Evolutionary conservation across 2,329 filamentous ascomycete species (phyloP).

Genomic region (Exophiala sp.): DNA sequence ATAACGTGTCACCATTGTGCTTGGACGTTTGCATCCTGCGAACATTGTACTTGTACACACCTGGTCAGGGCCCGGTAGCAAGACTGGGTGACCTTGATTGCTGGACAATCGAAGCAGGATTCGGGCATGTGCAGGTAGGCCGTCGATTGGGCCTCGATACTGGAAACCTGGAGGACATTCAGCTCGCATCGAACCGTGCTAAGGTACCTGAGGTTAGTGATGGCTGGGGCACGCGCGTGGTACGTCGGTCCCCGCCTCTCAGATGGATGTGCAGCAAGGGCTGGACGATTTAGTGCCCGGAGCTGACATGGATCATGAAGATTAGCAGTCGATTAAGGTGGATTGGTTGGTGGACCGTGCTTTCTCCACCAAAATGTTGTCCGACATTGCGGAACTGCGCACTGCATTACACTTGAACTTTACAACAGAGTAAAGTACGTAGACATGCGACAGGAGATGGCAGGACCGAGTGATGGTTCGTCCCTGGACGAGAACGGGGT

Average conservation of each 20-base stretch:
- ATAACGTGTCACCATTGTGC: neutral
- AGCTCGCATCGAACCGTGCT: slow-evolving; percentile 12
- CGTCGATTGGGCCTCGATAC: slow-evolving; percentile 9
- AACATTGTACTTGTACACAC: neutral
- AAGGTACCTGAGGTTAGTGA: no score
- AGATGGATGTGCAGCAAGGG: neutral
- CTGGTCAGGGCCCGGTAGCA: neutral
- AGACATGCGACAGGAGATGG: no score
- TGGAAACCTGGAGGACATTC: slow-evolving; percentile 4
- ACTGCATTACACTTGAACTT: neutral
- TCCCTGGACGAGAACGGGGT: neutral
- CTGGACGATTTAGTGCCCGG: neutral
- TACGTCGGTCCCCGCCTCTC: neutral
- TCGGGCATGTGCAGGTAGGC: neutral
- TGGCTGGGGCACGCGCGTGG: no score
- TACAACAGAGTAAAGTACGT: no score
- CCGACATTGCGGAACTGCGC: neutral
- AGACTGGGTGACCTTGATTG: neutral
- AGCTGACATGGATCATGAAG: neutral
- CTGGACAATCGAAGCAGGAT: slow-evolving; percentile 11
- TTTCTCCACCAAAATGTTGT: neutral
- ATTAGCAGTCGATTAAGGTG: neutral
- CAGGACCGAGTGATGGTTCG: no score
- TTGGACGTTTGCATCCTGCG: neutral
- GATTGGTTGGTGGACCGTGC: slow-evolving; percentile 1